Base-by-base conservation (phyloP, 148 eudicot genomes). In the Selenicereus undatus region DNA sequence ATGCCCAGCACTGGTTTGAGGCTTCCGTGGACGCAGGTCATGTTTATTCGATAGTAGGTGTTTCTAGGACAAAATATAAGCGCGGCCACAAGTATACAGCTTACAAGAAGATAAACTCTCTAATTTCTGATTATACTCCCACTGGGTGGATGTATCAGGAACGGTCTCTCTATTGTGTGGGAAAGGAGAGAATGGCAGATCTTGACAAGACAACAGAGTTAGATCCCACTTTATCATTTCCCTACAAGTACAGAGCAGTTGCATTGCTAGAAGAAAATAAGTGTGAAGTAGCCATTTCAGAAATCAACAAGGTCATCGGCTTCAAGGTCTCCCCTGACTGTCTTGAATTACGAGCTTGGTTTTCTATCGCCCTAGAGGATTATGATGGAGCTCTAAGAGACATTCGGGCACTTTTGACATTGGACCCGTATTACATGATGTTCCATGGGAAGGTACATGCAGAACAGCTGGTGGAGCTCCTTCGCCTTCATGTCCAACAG, bases 111-210 rank as follows among this genome's bases (percentile, higher is more conserved):
- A 87, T 94, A 78, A 89, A 88, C 76, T 81, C 90, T 43, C 83
- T 94, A 42, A 84, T 91, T 20, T 88, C 86, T 29, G 89, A 90
- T 48, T 48, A 87, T 77, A 88, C 83, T 71, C 91, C 95, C 17
- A 83, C 85, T n/a, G 98, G 98, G 42, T 94, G 98, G 98, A 94
- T 94, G 94, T 93, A 90, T 84, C 98, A 93, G 77, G 98, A 94
- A 81, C 84, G 91, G 24, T 93, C 95, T 3, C 66, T 94, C 66
- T 94, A 94, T 81, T 87, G 88, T 79, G 83, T 85, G 14, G 98
- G 98, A 52, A 86, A 83, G 81, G 94, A 89, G 83, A 94, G 81
- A 85, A 79, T 86, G 80, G 79, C 86, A 65, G 97, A 91, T 92
- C 81, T 94, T 79, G 86, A 85, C 16, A 88, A 84, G 27, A 91